Evolutionary conservation across 495 filamentous ascomycete species (phyloP).

Genomic region (Alectoria sarmentosa): DNA sequence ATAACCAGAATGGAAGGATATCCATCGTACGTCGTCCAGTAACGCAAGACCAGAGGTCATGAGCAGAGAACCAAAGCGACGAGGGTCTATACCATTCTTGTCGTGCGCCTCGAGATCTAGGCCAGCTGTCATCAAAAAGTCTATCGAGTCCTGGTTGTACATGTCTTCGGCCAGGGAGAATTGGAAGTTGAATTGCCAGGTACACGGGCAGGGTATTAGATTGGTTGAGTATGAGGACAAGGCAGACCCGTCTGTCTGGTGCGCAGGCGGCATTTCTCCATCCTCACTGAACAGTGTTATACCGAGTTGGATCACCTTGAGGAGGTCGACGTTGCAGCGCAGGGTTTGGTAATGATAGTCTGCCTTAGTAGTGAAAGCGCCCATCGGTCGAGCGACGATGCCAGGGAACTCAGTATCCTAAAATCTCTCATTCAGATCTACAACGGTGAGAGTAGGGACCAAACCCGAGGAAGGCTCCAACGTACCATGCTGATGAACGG

Average conservation of each 20-base stretch:
- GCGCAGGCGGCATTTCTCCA: constrained; percentile 73
- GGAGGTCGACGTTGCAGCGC: constrained; percentile 91
- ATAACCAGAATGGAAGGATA: constrained; percentile 98
- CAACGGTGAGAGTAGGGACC: neutral
- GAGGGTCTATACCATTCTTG: constrained; percentile 83
- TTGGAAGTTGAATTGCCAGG: constrained; percentile 99
- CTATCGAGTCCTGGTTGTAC: constrained; percentile 90
- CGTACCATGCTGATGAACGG: constrained; percentile 92
- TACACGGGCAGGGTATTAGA: constrained; percentile 66
- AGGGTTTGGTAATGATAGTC: constrained; percentile 98
- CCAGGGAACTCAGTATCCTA: constrained; percentile 98
- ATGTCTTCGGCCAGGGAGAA: constrained; percentile 92
- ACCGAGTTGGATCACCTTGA: constrained; percentile 95
- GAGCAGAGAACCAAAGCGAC: constrained; percentile 78
- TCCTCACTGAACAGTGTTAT: constrained; percentile 85
- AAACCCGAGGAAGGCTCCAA: neutral
- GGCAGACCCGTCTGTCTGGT: constrained; percentile 44
- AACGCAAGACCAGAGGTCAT: constrained; percentile 90
- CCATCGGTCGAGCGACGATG: constrained; percentile 91
- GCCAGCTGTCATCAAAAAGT: constrained; percentile 76
- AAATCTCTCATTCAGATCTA: constrained; percentile 27
- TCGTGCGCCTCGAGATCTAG: constrained; percentile 81
- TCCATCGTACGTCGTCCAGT: constrained; percentile 82
- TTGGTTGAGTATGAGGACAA: constrained; percentile 41
- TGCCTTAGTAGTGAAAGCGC: constrained; percentile 83